Percentiles rank a stretch among this genome's conserved stretches.
phyloP scores from a whole-genome alignment of 2,329 filamentous ascomycete genomes.

The Venturia asperata region DNA sequence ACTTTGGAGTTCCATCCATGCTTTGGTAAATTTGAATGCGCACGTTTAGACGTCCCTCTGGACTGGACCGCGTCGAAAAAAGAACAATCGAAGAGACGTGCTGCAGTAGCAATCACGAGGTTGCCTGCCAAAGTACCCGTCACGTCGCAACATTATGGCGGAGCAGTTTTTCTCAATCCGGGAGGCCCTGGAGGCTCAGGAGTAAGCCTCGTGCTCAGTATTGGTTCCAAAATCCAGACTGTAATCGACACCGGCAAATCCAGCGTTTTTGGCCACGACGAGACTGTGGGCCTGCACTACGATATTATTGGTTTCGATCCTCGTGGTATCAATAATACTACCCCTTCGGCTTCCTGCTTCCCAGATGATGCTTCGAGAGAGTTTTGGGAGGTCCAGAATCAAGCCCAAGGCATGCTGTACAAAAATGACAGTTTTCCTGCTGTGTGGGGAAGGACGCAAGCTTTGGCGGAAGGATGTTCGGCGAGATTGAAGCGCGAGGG shows the following conservation, averaged over 20 bases:
- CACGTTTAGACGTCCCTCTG: constrained; percentile 44
- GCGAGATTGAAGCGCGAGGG: constrained; percentile 20
- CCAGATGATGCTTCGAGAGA: constrained; percentile 23
- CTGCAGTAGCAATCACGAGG: constrained; percentile 41
- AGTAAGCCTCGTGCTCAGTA: constrained; percentile 23
- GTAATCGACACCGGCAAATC: constrained; percentile 31
- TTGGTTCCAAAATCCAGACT: constrained; percentile 32
- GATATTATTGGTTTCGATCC: constrained; percentile 39
- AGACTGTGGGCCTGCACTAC: constrained; percentile 26
- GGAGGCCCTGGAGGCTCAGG: constrained; percentile 42
- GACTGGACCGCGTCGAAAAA: constrained; percentile 36
- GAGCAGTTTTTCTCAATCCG: constrained; percentile 44
- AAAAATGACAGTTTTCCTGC: constrained; percentile 10
- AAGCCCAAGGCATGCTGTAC: constrained; percentile 12
- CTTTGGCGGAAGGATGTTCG: constrained; percentile 16
- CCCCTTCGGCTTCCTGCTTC: constrained; percentile 31
- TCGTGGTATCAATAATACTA: constrained; percentile 35
- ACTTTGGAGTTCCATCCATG: constrained; percentile 31
- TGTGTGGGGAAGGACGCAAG: constrained; percentile 14
- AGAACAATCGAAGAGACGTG: constrained; percentile 30
- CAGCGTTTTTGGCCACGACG: neutral
- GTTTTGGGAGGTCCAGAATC: constrained; percentile 10
- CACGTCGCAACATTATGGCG: constrained; percentile 40
- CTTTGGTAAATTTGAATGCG: constrained; percentile 42
- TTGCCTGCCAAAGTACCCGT: constrained; percentile 38